phyloP scores from a whole-genome alignment of 169 alveolate species.

The Miamiensis avidus region DNA sequence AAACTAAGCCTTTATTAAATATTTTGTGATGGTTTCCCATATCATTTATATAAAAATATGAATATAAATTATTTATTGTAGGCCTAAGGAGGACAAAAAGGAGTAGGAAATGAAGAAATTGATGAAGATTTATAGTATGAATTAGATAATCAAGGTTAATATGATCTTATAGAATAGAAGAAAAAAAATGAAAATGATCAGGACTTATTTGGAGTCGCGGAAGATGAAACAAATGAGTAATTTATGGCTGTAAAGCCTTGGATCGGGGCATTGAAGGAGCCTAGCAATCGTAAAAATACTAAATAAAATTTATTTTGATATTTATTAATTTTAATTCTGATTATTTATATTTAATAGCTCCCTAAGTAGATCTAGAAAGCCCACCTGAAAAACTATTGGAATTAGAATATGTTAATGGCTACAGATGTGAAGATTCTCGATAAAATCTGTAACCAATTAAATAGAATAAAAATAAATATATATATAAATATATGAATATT shows the following conservation, averaged over 20 bases:
- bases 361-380: slow-evolving; percentile 55
- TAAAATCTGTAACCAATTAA: slow-evolving; percentile 56
- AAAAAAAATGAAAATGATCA: slow-evolving; percentile 15
- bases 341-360: slow-evolving; percentile 33
- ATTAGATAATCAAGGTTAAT: too few relatives aligned
- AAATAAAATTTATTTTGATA: background rate
- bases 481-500: too few relatives aligned
- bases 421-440: slow-evolving; percentile 81
- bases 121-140: slow-evolving; percentile 1
- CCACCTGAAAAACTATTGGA: slow-evolving; percentile 70
- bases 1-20: background rate
- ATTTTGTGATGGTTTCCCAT: too few relatives aligned
- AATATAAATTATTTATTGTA: too few relatives aligned
- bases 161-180: background rate
- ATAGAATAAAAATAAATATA: too few relatives aligned
- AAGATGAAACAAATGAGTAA: slow-evolving; percentile 55
- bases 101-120: slow-evolving; percentile 1
- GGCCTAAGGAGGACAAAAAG: slow-evolving; percentile 4
- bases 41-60: background rate
- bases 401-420: slow-evolving; percentile 84
- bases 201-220: slow-evolving; percentile 60
- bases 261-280: slow-evolving; percentile 60
- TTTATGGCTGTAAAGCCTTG: slow-evolving; percentile 72
- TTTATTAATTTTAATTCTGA: background rate
- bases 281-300: slow-evolving; percentile 52